Base-by-base conservation (phyloP, 1,139 yeast genomes). In the Hyphopichia burtonii region DNA sequence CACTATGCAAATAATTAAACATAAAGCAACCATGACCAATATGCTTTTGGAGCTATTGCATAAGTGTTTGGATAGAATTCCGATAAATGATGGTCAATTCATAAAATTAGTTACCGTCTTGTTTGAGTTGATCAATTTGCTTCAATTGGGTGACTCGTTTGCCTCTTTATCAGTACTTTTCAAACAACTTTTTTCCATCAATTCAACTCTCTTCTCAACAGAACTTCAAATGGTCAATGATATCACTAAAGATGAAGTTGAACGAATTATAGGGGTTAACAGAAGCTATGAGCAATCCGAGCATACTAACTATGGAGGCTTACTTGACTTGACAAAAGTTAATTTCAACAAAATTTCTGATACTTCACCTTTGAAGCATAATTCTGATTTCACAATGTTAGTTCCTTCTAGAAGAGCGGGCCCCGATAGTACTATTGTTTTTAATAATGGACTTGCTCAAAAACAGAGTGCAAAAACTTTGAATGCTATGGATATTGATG, bases 311-410 rank as follows among this genome's bases (percentile, higher is more conserved):
- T 38, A 46, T 5, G 55, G 54, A 28, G 39, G 68, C 1, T 52
- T 58, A 11, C 56, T 54, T 43, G 71, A 66, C 8, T 50, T 66
- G 41, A 66, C 71, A 18, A 53, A 59, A 44, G 65, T 63, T 12
- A 46, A 52, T 31, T 61, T 61, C 12, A 49, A 41, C 20, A 46
- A 42, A 9, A 47, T 40, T 43, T 49, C 36, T 41, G 53, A 41
- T 44, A 40, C 63, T 18, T 65, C 70, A 1, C 73, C 71, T 1
- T 56, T 65, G 17, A 66, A 68, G 46, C 55, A 53, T 16, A 54
- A 59, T 3, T 55, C 65, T 9, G 76, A 69, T 40, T 65, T 70
- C 40, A 70, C 75, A 1, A 68, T 68, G 74, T 48, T 70, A 20
- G 45, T 66, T 19, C 74, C 74, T 3, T 12, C 37, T n/a, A 23